Evolutionary conservation across 495 filamentous ascomycete genomes (phyloP).

Genomic region (Talaromyces nanjingensis): DNA sequence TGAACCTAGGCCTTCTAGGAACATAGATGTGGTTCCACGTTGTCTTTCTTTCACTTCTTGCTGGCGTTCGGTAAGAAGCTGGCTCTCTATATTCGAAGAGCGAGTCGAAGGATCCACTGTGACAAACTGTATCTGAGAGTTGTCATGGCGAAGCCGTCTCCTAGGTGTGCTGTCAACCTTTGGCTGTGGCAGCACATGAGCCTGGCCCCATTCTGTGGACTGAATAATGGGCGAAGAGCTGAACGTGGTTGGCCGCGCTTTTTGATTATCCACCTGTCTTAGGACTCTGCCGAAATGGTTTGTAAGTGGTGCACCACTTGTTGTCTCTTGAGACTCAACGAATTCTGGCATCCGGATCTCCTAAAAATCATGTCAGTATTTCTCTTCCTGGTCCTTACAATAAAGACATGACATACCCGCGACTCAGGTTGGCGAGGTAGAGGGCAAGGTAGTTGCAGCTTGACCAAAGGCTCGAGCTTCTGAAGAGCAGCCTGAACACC

Average conservation of each 20-base stretch:
- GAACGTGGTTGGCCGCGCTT: conserved; percentile 12
- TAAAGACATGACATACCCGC: conserved; percentile 12
- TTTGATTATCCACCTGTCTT: conserved; percentile 3
- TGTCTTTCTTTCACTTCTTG: conserved; percentile 60
- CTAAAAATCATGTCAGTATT: background rate
- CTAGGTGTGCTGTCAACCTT: conserved; percentile 18
- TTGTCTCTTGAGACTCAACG: conserved; percentile 44
- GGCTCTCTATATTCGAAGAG: conserved; percentile 43
- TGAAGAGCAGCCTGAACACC: conserved; percentile 41
- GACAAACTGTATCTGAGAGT: conserved; percentile 73
- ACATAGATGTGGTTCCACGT: conserved; percentile 49
- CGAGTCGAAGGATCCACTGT: conserved; percentile 52
- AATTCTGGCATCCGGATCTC: conserved; percentile 21
- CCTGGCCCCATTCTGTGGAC: background rate
- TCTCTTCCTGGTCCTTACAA: background rate
- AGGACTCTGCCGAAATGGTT: conserved; percentile 7
- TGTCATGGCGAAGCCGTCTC: conserved; percentile 55
- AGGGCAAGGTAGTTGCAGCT: conserved; percentile 36
- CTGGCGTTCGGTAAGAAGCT: conserved; percentile 66
- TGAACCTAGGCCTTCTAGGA: conserved; percentile 66
- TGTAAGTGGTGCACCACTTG: background rate
- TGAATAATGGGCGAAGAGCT: conserved; percentile 10
- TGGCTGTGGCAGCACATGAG: background rate
- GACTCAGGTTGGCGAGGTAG: background rate
- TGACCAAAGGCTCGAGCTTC: conserved; percentile 36